Percentiles rank a stretch among this genome's conserved stretches.
Evolutionary conservation across 495 filamentous ascomycete species (phyloP).

Genomic region (Aspergillus carlsbadensis): DNA sequence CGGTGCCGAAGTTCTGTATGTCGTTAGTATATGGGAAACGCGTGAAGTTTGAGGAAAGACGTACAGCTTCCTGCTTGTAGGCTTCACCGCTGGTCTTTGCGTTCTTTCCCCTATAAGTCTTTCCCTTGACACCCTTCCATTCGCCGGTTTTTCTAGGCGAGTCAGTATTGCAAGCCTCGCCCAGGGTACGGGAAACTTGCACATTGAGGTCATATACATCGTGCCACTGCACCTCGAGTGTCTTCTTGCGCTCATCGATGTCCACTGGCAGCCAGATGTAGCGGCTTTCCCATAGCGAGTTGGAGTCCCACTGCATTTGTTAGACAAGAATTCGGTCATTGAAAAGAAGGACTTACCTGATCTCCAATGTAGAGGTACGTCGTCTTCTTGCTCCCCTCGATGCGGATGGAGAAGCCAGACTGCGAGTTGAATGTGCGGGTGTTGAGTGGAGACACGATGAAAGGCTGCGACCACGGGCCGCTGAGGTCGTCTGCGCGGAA

Average conservation of each 20-base stretch:
- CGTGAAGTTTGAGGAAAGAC: no score
- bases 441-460: conserved; percentile 45
- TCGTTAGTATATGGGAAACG: not conserved
- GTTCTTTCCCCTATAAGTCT: conserved; percentile 36
- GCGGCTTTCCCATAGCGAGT: conserved; percentile 50
- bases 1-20: conserved; percentile 41
- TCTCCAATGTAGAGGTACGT: conserved; percentile 50
- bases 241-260: conserved; percentile 31
- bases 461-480: conserved; percentile 54
- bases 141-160: conserved; percentile 40
- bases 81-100: conserved; percentile 40
- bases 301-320: conserved; percentile 51
- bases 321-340: no score
- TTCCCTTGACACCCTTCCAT: conserved; percentile 40
- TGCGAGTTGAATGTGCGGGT: conserved; percentile 54
- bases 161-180: not conserved
- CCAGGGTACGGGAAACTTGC: conserved; percentile 8
- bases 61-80: conserved; percentile 44
- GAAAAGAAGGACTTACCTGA: conserved; percentile 9
- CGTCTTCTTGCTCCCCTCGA: conserved; percentile 44
- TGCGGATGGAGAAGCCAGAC: conserved; percentile 47
- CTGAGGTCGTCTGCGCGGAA: conserved; percentile 34
- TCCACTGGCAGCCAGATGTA: conserved; percentile 53
- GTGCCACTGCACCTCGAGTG: conserved; percentile 23
- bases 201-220: conserved; percentile 30